These are phyloP conservation scores for Talaromyces sp. DNA, from an alignment of 2,329 filamentous ascomycete genomes.

Conservation along the genomic window DNA sequence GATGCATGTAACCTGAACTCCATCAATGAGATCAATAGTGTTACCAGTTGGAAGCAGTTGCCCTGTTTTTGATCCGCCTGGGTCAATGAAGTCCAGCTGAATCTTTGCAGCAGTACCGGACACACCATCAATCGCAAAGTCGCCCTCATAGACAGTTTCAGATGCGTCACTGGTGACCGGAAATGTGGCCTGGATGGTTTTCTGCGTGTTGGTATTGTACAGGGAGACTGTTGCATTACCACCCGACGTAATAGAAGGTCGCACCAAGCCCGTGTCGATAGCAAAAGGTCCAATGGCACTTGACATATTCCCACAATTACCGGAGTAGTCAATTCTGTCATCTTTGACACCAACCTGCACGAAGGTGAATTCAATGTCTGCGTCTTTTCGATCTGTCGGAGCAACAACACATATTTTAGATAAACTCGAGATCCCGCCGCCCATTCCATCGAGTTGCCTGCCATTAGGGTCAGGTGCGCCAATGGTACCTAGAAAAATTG, in stretches of 20 bases:
- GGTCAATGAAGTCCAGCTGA: conserved; percentile 59
- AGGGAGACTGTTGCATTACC: conserved; percentile 54
- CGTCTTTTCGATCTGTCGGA: conserved; percentile 45
- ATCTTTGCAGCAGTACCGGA: conserved; percentile 57
- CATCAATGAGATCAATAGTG: conserved; percentile 50
- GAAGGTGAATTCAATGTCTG: conserved; percentile 69
- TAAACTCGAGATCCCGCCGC: conserved; percentile 64
- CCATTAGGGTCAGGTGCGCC: conserved; percentile 64
- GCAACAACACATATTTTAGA: conserved; percentile 69
- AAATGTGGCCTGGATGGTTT: conserved; percentile 60
- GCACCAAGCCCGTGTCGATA: conserved; percentile 53
- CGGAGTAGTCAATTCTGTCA: conserved; percentile 59
- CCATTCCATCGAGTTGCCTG: conserved; percentile 69
- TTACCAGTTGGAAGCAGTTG: conserved; percentile 60
- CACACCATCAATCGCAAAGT: conserved; percentile 63
- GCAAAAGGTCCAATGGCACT: conserved; percentile 64
- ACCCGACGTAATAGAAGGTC: conserved; percentile 22
- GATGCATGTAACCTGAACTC: conserved; percentile 54
- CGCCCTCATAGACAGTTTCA: conserved; percentile 50
- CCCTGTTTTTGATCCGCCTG: conserved; percentile 62
- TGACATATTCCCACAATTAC: conserved; percentile 75
- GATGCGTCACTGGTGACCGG: conserved; percentile 41
- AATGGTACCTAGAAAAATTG: conserved; percentile 58
- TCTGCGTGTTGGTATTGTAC: conserved; percentile 68
- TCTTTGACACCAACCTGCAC: conserved; percentile 64